phyloP scores from a whole-genome alignment of 2,329 filamentous ascomycete species.

The Trichoderma asperellum region DNA sequence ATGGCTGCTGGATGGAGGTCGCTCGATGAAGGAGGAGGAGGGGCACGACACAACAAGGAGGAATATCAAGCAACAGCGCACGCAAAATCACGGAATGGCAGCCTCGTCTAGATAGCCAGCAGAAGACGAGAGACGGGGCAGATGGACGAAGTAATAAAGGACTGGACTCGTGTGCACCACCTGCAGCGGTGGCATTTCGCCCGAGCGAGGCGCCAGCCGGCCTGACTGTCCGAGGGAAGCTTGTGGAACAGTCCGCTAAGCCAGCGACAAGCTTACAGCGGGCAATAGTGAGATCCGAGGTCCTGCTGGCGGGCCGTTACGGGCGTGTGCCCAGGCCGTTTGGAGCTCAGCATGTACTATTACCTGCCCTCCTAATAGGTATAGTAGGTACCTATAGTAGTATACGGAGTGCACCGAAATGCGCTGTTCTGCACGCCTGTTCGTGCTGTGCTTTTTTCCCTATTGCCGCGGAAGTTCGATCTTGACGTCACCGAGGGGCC shows the following conservation, averaged over 20 bases:
- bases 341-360: too few relatives aligned
- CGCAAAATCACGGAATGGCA: conserved; percentile 3
- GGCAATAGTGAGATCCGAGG: not conserved
- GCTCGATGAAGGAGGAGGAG: not conserved
- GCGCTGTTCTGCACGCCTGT: not conserved
- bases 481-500: conserved; percentile 22
- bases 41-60: not conserved
- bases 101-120: not conserved
- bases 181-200: not conserved
- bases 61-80: not conserved
- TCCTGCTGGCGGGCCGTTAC: too few relatives aligned
- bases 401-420: not conserved
- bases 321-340: not conserved
- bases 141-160: not conserved
- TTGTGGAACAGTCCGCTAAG: conserved; percentile 7
- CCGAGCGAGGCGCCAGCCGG: not conserved
- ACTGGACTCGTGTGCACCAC: not conserved
- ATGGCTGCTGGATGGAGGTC: conserved; percentile 4
- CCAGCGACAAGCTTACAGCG: conserved; percentile 2
- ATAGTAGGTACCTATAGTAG: too few relatives aligned
- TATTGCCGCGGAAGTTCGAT: not conserved
- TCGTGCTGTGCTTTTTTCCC: not conserved
- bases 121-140: not conserved
- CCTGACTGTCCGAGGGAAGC: conserved; percentile 7
- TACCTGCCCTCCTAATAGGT: too few relatives aligned